phyloP scores from a whole-genome alignment of 306 rosid species.

The Pyrus pyrifolia region DNA sequence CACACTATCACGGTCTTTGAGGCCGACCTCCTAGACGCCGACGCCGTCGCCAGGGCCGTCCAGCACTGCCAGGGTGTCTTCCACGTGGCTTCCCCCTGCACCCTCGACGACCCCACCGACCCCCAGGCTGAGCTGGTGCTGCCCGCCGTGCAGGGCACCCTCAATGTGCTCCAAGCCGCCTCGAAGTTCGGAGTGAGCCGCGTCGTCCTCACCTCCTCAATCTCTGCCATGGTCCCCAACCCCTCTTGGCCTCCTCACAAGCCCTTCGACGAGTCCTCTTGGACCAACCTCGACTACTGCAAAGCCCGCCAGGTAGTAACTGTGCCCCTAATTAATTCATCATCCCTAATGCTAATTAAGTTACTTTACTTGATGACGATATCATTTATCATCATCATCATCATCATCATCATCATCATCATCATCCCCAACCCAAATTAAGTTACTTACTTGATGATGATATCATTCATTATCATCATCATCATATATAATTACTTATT shows the following conservation, averaged over 20 bases:
- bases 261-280: constrained; percentile 54
- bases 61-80: constrained; percentile 60
- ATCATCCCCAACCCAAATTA: not conserved
- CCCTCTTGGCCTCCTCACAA: constrained; percentile 52
- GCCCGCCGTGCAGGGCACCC: constrained; percentile 79
- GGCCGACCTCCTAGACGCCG: constrained; percentile 46
- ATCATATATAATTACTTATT: too few relatives aligned
- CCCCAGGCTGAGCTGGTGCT: constrained; percentile 46
- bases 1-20: constrained; percentile 36
- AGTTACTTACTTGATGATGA: too few relatives aligned
- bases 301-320: constrained; percentile 21
- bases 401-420: too few relatives aligned
- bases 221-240: constrained; percentile 81
- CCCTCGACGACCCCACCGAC: constrained; percentile 64
- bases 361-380: too few relatives aligned
- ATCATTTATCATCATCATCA: too few relatives aligned
- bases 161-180: constrained; percentile 64
- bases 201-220: constrained; percentile 79
- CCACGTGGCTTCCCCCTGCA: constrained; percentile 89
- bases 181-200: constrained; percentile 39
- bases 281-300: constrained; percentile 81
- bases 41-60: constrained; percentile 46
- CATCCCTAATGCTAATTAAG: not conserved
- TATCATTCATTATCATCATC: too few relatives aligned
- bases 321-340: too few relatives aligned